Base-by-base conservation (phyloP, 805 yeast genomes). In the Crinitomyces ghanaensis region DNA sequence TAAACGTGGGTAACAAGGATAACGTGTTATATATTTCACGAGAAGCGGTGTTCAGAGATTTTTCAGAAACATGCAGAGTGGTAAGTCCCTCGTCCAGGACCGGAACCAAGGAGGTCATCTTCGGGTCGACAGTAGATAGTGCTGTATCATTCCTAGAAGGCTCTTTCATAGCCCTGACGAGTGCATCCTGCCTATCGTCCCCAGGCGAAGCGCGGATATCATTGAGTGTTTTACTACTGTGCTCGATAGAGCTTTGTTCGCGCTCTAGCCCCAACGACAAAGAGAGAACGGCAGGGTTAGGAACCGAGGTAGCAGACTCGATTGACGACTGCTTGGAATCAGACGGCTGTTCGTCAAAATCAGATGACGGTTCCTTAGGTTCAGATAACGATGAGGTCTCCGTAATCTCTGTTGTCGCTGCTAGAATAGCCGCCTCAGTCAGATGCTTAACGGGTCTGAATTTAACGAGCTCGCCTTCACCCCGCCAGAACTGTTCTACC, bases 401-500 rank as follows among this genome's bases (percentile, higher is more conserved):
- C n/a, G n/a, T n/a, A n/a, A n/a, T n/a, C 4, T n/a, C 9, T n/a
- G 19, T 9, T 6, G 18, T 12, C 15, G 19, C 7, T 11, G 34
- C 7, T 4, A 30, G 28, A 4, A 13, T 26, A 5, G 30, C 35
- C 15, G 29, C n/a, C 25, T 49, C 36, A 9, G 19, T 38, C 20
- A 15, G n/a, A 19, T 15, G 23, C 5, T 30, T 38, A 13, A 22
- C 35, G 4, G 41, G 41, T 42, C 62, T 68, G 32, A 69, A 55
- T 38, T 66, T 71, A 9, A 83, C 59, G 48, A 93, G 77, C 41
- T 72, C 66, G 14, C 68, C 69, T 5, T 52, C 57, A 49, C 73
- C 74, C 1, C 49, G 61, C 93, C 94, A 83, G 51, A 74, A 84
- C 40, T 82, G 93, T 49, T 61, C 56, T 2, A 88, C 69, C 0